Evolutionary conservation across 2,329 filamentous ascomycete genomes (phyloP).

Genomic region (Penicillium sp.): DNA sequence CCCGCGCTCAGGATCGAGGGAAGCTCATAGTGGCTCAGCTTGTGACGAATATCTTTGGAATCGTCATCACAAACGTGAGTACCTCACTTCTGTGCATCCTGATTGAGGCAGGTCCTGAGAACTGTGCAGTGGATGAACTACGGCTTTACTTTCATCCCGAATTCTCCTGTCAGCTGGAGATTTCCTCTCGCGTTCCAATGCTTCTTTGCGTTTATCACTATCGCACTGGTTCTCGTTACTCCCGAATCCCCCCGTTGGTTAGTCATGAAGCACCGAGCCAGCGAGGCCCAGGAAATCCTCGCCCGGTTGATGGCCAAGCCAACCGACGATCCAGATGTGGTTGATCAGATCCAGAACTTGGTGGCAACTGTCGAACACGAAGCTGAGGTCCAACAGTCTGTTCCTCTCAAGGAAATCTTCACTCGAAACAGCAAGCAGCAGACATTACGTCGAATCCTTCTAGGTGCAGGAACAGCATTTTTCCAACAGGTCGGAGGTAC

Average conservation of each 20-base stretch:
- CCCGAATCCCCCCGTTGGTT: conserved; percentile 30
- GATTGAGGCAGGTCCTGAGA: too few species aligned
- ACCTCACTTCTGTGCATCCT: too few species aligned
- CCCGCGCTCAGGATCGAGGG: conserved; percentile 6
- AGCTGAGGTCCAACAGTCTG: conserved; percentile 5
- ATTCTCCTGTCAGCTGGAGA: conserved; percentile 23
- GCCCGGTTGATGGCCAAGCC: conserved; percentile 26
- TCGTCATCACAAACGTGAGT: conserved; percentile 11
- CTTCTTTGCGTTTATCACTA: conserved; percentile 16
- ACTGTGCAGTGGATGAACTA: conserved; percentile 44
- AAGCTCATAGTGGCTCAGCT: conserved; percentile 7
- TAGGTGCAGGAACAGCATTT: conserved; percentile 40
- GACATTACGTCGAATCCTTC: conserved; percentile 40
- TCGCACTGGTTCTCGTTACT: conserved; percentile 22
- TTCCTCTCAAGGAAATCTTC: conserved; percentile 7
- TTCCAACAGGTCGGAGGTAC: conserved; percentile 28
- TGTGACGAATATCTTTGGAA: conserved; percentile 15
- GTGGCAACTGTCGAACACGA: conserved; percentile 8
- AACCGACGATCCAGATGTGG: conserved; percentile 1
- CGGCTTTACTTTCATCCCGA: conserved; percentile 38
- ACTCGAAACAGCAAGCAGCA: conserved; percentile 2
- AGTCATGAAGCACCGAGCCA: conserved; percentile 1
- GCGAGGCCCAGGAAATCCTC: conserved; percentile 5
- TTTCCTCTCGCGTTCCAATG: conserved; percentile 28
- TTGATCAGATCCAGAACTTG: conserved; percentile 1